These are phyloP conservation scores for Diaporthe ampelina DNA, from an alignment of 2,329 filamentous ascomycete genomes.

Conservation along the genomic window DNA sequence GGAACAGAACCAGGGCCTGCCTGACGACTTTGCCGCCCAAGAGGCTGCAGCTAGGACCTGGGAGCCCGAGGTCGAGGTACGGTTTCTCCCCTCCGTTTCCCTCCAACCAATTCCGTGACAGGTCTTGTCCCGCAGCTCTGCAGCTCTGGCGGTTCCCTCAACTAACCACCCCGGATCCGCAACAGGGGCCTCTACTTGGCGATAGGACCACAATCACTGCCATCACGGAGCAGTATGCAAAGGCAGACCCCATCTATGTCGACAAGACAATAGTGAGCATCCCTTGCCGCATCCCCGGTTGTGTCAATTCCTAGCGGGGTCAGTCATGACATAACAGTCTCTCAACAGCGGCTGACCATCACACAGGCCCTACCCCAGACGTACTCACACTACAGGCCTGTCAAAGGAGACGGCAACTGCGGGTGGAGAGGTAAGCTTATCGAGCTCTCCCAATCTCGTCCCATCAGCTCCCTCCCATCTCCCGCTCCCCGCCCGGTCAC, in stretches of 20 bases:
- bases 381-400: conserved; percentile 88
- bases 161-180: conserved; percentile 38
- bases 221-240: conserved; percentile 88
- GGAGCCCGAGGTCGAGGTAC: conserved; percentile 69
- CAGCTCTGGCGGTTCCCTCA: conserved; percentile 45
- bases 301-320: not conserved
- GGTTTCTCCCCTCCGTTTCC: not conserved
- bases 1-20: conserved; percentile 50
- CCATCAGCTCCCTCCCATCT: not conserved
- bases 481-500: not conserved
- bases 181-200: conserved; percentile 85
- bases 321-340: not conserved
- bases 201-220: conserved; percentile 81
- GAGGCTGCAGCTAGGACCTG: conserved; percentile 73
- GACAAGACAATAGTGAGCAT: conserved; percentile 85
- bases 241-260: conserved; percentile 86
- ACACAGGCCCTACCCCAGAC: conserved; percentile 82
- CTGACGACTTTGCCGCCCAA: conserved; percentile 67
- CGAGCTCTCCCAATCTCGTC: not conserved
- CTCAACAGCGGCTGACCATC: conserved; percentile 13
- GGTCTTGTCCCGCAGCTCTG: conserved; percentile 23
- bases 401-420: conserved; percentile 95
- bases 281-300: conserved; percentile 12
- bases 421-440: conserved; percentile 90
- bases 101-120: not conserved